phyloP scores from a whole-genome alignment of 108 stramenopile species.

The Skeletonema potamos region DNA sequence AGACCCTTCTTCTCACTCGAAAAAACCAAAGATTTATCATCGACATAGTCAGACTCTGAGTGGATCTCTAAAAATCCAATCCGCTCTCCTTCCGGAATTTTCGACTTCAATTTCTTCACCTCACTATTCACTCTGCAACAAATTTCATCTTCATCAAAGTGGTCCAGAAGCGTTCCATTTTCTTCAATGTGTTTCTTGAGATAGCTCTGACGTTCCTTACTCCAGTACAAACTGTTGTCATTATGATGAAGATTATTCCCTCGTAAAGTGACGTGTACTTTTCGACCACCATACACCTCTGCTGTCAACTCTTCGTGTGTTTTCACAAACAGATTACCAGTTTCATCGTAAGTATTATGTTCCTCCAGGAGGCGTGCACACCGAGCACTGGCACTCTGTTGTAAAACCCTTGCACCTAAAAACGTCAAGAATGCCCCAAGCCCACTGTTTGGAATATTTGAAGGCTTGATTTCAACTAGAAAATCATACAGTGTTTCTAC shows the following conservation, averaged over 20 bases:
- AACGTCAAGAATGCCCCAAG: slow-evolving; percentile 72
- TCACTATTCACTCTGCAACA: slow-evolving; percentile 15
- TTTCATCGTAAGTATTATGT: not conserved
- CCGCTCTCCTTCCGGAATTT: slow-evolving; percentile 8
- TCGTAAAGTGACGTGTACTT: slow-evolving; percentile 40
- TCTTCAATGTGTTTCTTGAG: not conserved
- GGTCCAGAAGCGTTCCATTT: not conserved
- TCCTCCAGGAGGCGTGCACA: slow-evolving; percentile 6
- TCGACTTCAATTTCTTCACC: slow-evolving; percentile 10
- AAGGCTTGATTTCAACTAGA: slow-evolving; percentile 36
- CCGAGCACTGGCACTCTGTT: slow-evolving; percentile 6
- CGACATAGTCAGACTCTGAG: slow-evolving; percentile 32
- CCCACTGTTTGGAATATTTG: slow-evolving; percentile 63
- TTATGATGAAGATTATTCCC: slow-evolving; percentile 50
- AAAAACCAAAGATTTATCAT: slow-evolving; percentile 10
- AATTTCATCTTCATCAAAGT: slow-evolving; percentile 24
- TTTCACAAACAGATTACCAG: not conserved
- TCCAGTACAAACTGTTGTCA: slow-evolving; percentile 43
- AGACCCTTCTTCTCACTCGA: slow-evolving; percentile 19
- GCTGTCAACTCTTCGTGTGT: slow-evolving; percentile 23
- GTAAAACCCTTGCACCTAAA: slow-evolving; percentile 58
- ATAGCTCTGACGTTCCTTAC: slow-evolving; percentile 11
- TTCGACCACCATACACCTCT: slow-evolving; percentile 16
- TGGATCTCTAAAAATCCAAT: slow-evolving; percentile 40
- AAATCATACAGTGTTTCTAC: slow-evolving; percentile 65